Evolutionary conservation across 495 filamentous ascomycete species (phyloP), one percentile per base, ranked within the genome.

Genomic region (Trichocladium antarcticum): DNA sequence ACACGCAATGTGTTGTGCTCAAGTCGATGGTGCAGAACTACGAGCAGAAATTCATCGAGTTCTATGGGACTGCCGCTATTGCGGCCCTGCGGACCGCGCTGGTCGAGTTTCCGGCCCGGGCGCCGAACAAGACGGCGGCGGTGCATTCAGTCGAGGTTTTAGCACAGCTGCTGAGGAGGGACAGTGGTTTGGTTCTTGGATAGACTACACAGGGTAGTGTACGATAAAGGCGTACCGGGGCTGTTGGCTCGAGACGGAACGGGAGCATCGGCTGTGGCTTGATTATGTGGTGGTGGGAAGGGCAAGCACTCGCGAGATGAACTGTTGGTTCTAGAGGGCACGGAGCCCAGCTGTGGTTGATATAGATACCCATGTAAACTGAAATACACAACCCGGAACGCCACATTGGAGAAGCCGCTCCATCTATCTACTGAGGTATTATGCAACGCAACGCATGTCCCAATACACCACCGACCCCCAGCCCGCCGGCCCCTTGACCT

Each of bases 1-100:
- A 82, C 37, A 93, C 85, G 0, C 93, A 97, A 45, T 80, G 82
- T 49, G 71, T 84, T 16, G 76, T 90, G 4, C 75, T 99, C 8
- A 80, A 84, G 43, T 75, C 79, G 0, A 80, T 97, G 75, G 69
- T 96, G 10, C 75, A 84, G 20, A 74, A 77, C 14, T 83, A 78
- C 22, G 84, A 80, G 17, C 72, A 75, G 22, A 80, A 81, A 40
- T 83, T 97, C 49, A 63, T 95, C 6, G 68, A 72, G 0, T 82
- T 86, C 49, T 98, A 86, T 61, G 92, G 89, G 2, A 76, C 75
- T 27, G 73, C 80, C 6, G 89, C 79, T 0, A 51, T 82, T 16
- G 80, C 73, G 0, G 70, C 84, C 4, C 55, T 96, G 51, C 70
- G 78, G 41, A 69, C 68, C 29, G 82, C 81, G 0, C 63, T 92